Evolutionary conservation across 2,329 filamentous ascomycete species (phyloP), one percentile per base, ranked within the genome.

Genomic region (Mycosphaerella sp.): DNA sequence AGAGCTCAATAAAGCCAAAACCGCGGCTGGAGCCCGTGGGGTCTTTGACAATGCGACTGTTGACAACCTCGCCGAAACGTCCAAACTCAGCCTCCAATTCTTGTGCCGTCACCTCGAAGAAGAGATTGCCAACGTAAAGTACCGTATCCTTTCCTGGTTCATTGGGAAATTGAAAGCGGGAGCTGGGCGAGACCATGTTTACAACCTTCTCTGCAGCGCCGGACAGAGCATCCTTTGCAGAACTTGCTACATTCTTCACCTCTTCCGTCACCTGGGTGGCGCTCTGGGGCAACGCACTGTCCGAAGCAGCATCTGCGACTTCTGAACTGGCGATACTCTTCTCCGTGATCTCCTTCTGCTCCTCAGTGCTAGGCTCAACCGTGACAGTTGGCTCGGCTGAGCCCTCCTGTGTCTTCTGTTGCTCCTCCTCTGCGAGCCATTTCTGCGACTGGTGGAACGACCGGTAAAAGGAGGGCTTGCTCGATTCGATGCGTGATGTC

Each of bases 121-220:
- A 83, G 44, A 89, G 72, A 69, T 89, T 89, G 56, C 83, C 84
- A 58, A 88, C 66, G 64, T 85, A 89, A 54, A 88, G 62, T 6
- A 74, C 78, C 57, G 58, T 61, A 53, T 71, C 70, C 47, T 72
- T 73, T 54, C 55, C 38, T 9, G 26, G 14, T 38, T 11, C 2
- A n/a, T 23, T 12, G 29, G 51, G 43, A 36, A 54, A 32, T 4
- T 12, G 23, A 17, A 5, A 2, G 23, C 32, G 46, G 32, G 8
- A n/a, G 34, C 34, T 4, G 12, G 4, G 4, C 12, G 45, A 45
- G 32, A 55, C 52, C 38, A 53, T 41, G 23, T 54, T 47, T 21
- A 46, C 32, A 14, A 54, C 49, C 14, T 52, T 61, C 44, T 54
- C 51, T 10, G 54, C 48, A 17, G 40, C 51, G 44, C 51, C 52